Evolutionary conservation across 2,329 filamentous ascomycete genomes (phyloP).

Genomic region (Scytalidium lignicola): DNA sequence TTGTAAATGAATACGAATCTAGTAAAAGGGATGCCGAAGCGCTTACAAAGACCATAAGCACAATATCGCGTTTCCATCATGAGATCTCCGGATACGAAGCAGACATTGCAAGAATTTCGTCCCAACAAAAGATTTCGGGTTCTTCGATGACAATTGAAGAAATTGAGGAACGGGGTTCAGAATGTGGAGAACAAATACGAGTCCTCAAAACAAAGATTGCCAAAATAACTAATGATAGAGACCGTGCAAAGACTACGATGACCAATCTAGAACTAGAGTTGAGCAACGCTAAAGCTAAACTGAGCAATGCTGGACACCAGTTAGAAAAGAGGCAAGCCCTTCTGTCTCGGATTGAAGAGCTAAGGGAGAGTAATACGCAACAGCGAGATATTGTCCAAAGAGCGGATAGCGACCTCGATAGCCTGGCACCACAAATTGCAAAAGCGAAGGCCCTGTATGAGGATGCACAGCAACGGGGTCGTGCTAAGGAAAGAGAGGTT

Average conservation of each 20-base stretch:
- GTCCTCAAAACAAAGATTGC: constrained; percentile 57
- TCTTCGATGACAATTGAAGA: constrained; percentile 70
- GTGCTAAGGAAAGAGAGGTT: constrained; percentile 66
- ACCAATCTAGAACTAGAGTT: constrained; percentile 70
- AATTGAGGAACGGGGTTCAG: constrained; percentile 71
- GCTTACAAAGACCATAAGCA: constrained; percentile 69
- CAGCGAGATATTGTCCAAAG: constrained; percentile 66
- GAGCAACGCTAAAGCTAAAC: constrained; percentile 67
- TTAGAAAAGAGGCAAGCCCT: constrained; percentile 77
- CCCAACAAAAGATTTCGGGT: constrained; percentile 66
- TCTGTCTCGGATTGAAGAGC: constrained; percentile 64
- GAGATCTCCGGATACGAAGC: constrained; percentile 67
- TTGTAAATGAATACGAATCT: constrained; percentile 59
- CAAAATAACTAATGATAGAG: constrained; percentile 64
- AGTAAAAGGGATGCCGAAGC: constrained; percentile 69
- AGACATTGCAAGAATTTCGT: constrained; percentile 70
- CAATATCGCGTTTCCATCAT: constrained; percentile 65
- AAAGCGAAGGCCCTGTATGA: constrained; percentile 73
- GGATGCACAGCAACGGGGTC: constrained; percentile 67
- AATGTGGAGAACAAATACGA: constrained; percentile 62
- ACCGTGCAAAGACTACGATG: constrained; percentile 64
- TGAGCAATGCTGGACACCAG: constrained; percentile 65
- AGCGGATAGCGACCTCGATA: constrained; percentile 68
- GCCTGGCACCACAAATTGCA: constrained; percentile 68
- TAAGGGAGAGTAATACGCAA: constrained; percentile 61